A percentile compares a stretch with the other conserved stretches of the same genome.
Conservation (phyloP, 345 rosid genomes). For the Clarkia xantiana region DNA sequence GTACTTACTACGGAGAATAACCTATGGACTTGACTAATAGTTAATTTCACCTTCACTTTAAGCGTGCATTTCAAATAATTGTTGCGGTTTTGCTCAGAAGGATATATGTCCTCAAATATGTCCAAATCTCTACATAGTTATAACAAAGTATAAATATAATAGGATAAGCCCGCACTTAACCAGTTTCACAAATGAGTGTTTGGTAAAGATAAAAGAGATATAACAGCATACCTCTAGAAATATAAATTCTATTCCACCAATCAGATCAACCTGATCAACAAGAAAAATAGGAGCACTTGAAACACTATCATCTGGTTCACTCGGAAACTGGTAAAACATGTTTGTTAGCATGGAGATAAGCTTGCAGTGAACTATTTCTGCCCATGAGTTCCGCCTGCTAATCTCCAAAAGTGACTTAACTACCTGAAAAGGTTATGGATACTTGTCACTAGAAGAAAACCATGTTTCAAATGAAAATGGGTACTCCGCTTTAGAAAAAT, state of each 20-base stretch:
- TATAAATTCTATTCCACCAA: constrained; percentile 90
- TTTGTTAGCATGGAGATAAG: constrained; percentile 77
- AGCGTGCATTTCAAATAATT: too few relatives aligned
- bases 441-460: neutral
- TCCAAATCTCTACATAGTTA: too few relatives aligned
- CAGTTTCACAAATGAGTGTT: too few relatives aligned
- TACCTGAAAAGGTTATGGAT: constrained; percentile 37
- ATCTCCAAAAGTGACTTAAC: constrained; percentile 56
- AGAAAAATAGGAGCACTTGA: constrained; percentile 46
- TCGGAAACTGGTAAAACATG: constrained; percentile 73
- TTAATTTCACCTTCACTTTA: too few relatives aligned
- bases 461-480: neutral
- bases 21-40: too few relatives aligned
- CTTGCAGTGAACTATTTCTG: constrained; percentile 91
- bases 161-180: too few relatives aligned
- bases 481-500: neutral
- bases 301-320: constrained; percentile 22
- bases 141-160: too few relatives aligned
- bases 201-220: neutral
- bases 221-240: constrained; percentile 57
- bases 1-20: too few relatives aligned
- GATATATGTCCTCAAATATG: too few relatives aligned
- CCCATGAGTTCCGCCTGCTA: constrained; percentile 85
- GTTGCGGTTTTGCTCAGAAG: too few relatives aligned
- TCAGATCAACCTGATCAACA: constrained; percentile 72